phyloP scores from a whole-genome alignment of 805 yeast genomes.

The Myxozyma neotropica region DNA sequence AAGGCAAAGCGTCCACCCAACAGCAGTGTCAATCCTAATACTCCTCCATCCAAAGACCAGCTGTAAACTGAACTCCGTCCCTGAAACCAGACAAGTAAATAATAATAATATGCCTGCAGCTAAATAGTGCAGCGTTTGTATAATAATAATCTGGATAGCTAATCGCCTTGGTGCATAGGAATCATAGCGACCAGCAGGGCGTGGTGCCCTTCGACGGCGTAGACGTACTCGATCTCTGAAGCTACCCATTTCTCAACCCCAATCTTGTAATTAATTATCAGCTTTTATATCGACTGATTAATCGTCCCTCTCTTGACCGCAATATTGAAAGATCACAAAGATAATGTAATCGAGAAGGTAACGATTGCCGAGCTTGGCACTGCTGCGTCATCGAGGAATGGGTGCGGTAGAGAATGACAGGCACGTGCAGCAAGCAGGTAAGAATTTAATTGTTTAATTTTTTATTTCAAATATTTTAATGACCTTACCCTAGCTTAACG shows the following conservation, averaged over 20 bases:
- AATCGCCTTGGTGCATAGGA: slow-evolving; percentile 61
- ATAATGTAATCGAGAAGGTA: too few relatives aligned
- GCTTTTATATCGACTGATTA: neutral
- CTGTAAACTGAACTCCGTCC: slow-evolving; percentile 63
- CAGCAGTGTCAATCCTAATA: slow-evolving; percentile 70
- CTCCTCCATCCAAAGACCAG: slow-evolving; percentile 84
- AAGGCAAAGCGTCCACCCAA: slow-evolving; percentile 72
- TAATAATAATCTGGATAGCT: slow-evolving; percentile 68
- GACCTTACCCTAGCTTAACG: too few relatives aligned
- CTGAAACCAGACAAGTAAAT: slow-evolving; percentile 66
- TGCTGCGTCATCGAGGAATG: neutral
- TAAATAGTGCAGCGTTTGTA: slow-evolving; percentile 77
- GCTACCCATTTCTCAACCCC: neutral
- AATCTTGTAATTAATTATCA: too few relatives aligned
- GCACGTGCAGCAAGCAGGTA: neutral
- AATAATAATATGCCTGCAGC: slow-evolving; percentile 70
- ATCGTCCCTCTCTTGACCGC: neutral
- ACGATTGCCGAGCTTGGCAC: neutral
- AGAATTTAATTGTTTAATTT: neutral
- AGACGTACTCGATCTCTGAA: slow-evolving; percentile 10
- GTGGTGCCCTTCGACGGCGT: slow-evolving; percentile 12
- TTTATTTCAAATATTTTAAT: too few relatives aligned
- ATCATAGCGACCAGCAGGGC: slow-evolving; percentile 42
- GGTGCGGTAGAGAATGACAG: neutral
- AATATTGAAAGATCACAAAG: neutral